phyloP scores from a whole-genome alignment of 1,139 yeast species.

The Blastobotrys buckinghamii region DNA sequence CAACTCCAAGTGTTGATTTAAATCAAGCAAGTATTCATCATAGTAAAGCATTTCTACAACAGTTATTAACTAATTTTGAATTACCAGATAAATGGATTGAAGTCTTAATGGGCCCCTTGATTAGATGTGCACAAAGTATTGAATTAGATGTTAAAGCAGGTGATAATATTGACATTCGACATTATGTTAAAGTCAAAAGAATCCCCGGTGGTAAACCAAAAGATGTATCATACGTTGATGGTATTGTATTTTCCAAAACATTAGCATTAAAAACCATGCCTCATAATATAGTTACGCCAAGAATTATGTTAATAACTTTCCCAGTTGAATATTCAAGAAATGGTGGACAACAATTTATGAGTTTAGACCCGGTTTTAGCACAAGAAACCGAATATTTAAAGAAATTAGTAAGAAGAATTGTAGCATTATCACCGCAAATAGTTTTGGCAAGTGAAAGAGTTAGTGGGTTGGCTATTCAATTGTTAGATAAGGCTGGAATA shows the following conservation, averaged over 20 bases:
- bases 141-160: conserved; percentile 54
- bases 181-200: conserved; percentile 80
- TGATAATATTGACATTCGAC: conserved; percentile 78
- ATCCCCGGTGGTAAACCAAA: conserved; percentile 63
- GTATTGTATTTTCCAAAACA: conserved; percentile 78
- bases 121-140: conserved; percentile 42
- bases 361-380: conserved; percentile 75
- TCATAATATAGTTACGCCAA: conserved; percentile 53
- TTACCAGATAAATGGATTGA: conserved; percentile 46
- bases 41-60: conserved; percentile 45
- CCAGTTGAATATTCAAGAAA: conserved; percentile 81
- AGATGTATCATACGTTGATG: conserved; percentile 63
- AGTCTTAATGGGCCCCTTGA: conserved; percentile 42
- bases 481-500: conserved; percentile 70
- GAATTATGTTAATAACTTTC: conserved; percentile 76
- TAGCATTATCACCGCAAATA: conserved; percentile 72
- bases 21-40: conserved; percentile 40
- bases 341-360: conserved; percentile 65
- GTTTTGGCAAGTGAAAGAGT: conserved; percentile 76
- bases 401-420: conserved; percentile 73
- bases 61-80: conserved; percentile 54
- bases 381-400: conserved; percentile 84
- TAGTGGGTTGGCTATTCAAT: conserved; percentile 72
- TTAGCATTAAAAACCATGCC: conserved; percentile 83
- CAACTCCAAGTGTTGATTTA: conserved; percentile 27